A percentile compares a stretch with the other conserved stretches of the same genome.
Conservation (phyloP, 352 stramenopile species). For the Lagenidium giganteum region DNA sequence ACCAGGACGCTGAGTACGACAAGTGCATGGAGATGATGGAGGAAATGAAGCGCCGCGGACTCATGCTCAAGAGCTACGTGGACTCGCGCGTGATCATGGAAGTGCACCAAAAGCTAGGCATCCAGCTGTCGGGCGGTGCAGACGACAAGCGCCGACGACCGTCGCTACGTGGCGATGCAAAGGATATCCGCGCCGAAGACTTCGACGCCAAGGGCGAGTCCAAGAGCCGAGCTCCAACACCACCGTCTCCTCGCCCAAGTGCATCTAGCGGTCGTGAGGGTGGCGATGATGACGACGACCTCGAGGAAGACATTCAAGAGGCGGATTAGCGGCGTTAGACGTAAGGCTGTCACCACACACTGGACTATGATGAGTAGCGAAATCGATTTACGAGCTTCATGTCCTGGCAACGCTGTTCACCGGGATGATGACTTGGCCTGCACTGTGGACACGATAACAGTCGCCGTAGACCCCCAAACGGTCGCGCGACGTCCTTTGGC, state of each 20-base stretch:
- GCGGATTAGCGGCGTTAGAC: too few relatives aligned
- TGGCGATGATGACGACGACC: constrained; percentile 58
- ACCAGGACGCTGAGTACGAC: constrained; percentile 50
- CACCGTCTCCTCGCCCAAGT: too few relatives aligned
- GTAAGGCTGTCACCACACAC: too few relatives aligned
- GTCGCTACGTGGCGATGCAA: constrained; percentile 2
- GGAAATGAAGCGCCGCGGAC: constrained; percentile 63
- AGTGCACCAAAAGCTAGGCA: constrained; percentile 49
- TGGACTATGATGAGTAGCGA: too few relatives aligned
- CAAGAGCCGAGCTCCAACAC: constrained; percentile 13
- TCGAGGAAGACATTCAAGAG: constrained; percentile 80
- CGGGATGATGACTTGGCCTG: too few relatives aligned
- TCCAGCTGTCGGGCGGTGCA: constrained; percentile 2
- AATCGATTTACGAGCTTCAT: too few relatives aligned
- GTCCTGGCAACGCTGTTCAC: too few relatives aligned
- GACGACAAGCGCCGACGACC: constrained; percentile 5
- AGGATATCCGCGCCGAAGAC: too few relatives aligned
- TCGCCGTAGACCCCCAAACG: too few relatives aligned
- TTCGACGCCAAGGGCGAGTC: constrained; percentile 5
- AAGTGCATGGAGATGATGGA: constrained; percentile 71
- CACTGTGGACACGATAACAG: too few relatives aligned
- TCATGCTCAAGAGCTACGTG: constrained; percentile 74
- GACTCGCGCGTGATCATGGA: constrained; percentile 62
- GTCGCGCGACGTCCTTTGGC: too few relatives aligned
- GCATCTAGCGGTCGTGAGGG: background rate